Conservation (phyloP, 805 yeast genomes). For the Sporopachydermia quercuum region DNA sequence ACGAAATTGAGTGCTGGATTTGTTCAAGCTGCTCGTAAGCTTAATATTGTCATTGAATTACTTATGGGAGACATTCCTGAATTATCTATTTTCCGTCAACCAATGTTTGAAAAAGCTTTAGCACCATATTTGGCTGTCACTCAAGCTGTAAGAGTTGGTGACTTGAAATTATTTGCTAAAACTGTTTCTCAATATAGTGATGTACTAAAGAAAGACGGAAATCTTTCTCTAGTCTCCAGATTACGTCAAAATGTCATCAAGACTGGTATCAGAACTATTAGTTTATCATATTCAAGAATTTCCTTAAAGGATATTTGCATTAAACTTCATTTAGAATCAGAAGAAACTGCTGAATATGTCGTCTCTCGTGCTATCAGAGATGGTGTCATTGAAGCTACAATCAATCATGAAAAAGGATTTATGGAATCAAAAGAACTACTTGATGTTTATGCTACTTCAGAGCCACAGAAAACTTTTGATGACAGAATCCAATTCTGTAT, state of each 20-base stretch:
- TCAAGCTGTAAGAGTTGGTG: slow-evolving; percentile 86
- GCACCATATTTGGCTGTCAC: slow-evolving; percentile 78
- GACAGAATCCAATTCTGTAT: slow-evolving; percentile 90
- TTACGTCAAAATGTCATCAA: slow-evolving; percentile 94
- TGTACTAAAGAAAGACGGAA: slow-evolving; percentile 58
- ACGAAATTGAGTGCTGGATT: slow-evolving; percentile 75
- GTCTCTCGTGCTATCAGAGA: slow-evolving; percentile 95
- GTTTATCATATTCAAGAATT: slow-evolving; percentile 79
- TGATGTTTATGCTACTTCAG: slow-evolving; percentile 75
- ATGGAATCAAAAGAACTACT: slow-evolving; percentile 81
- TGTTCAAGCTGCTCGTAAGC: slow-evolving; percentile 76
- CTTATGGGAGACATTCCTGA: slow-evolving; percentile 97
- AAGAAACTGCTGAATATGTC: slow-evolving; percentile 91
- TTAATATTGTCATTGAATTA: slow-evolving; percentile 76
- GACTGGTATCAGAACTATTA: slow-evolving; percentile 90
- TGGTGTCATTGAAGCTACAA: slow-evolving; percentile 90
- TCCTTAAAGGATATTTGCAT: slow-evolving; percentile 89
- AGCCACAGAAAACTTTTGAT: slow-evolving; percentile 79
- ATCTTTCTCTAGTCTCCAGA: slow-evolving; percentile 71
- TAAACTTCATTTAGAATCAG: slow-evolving; percentile 81
- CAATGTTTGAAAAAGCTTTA: slow-evolving; percentile 41
- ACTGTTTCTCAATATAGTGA: slow-evolving; percentile 49
- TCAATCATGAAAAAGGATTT: slow-evolving; percentile 80
- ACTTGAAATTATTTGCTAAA: slow-evolving; percentile 63
- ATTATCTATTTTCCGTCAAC: slow-evolving; percentile 60